Percentiles rank a stretch among this genome's conserved stretches.
Conservation (phyloP, 257 asterid genomes). For the Rehmannia glutinosa region DNA sequence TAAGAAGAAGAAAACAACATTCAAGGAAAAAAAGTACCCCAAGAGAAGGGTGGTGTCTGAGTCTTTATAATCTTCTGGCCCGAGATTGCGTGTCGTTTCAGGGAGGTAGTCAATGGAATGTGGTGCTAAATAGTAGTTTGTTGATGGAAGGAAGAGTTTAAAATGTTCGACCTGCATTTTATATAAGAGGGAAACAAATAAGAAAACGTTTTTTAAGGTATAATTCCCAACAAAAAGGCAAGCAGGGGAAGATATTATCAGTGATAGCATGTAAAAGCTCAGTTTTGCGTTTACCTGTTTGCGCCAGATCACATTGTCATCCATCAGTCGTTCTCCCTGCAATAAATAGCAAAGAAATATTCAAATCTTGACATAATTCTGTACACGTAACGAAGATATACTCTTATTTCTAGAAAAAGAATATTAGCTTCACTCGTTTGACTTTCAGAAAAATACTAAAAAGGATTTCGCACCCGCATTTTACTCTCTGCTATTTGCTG, state of each 20-base stretch:
- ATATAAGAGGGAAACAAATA: neutral
- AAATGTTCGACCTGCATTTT: constrained; percentile 43
- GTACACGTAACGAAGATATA: neutral
- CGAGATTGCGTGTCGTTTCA: constrained; percentile 13
- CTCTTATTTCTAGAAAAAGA: neutral
- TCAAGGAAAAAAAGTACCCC: constrained; percentile 24
- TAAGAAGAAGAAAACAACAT: neutral
- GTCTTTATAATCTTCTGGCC: constrained; percentile 19
- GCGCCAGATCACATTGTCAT: constrained; percentile 32
- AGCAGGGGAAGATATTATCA: constrained; percentile 2
- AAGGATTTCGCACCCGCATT: constrained; percentile 26
- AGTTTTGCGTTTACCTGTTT: constrained; percentile 35
- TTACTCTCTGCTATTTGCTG: constrained; percentile 34
- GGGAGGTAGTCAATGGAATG: constrained; percentile 12
- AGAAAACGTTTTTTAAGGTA: neutral
- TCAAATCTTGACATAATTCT: neutral
- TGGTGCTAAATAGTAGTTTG: constrained; percentile 10
- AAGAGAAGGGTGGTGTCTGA: constrained; percentile 33
- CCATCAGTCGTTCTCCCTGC: constrained; percentile 28
- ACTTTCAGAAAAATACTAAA: neutral
- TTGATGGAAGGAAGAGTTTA: constrained; percentile 12
- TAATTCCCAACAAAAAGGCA: neutral
- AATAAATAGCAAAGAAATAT: neutral
- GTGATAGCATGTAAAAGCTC: constrained; percentile 1
- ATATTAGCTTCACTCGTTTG: neutral